phyloP scores from a whole-genome alignment of 2,329 filamentous ascomycete genomes.

The Pseudogymnoascus sp. region DNA sequence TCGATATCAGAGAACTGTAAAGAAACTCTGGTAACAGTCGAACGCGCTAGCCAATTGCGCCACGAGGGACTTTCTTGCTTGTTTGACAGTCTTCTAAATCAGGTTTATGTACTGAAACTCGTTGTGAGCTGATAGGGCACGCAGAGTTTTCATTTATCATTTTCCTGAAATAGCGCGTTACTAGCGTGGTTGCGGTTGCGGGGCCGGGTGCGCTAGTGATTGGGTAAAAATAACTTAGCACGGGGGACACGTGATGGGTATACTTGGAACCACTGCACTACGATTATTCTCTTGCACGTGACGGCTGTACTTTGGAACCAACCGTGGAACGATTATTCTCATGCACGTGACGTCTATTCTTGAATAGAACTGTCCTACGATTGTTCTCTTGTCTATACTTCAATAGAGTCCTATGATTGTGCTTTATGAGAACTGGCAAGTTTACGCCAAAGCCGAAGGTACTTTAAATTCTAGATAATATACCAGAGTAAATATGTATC shows the following conservation, averaged over 20 bases:
- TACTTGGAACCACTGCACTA: no score
- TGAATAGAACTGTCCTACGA: no score
- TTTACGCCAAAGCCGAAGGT: no score
- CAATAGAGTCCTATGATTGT: no score
- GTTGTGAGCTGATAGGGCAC: neutral
- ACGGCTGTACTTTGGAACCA: neutral
- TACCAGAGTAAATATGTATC: neutral
- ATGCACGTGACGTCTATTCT: no score
- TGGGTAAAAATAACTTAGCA: neutral
- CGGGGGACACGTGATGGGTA: neutral
- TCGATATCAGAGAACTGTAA: neutral
- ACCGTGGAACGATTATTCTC: no score
- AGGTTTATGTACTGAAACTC: neutral
- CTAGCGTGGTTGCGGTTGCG: neutral
- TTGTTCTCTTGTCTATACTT: no score
- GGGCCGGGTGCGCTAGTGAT: neutral
- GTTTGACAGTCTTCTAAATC: neutral
- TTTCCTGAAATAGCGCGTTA: neutral
- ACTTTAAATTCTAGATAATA: no score
- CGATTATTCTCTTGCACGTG: neutral
- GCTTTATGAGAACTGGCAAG: no score
- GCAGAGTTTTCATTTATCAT: neutral
- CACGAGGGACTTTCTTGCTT: conserved; percentile 6
- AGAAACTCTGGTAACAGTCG: neutral
- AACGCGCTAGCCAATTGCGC: conserved; percentile 12